phyloP scores from a whole-genome alignment of 2,329 filamentous ascomycete genomes.

The Dactylellina leptospora region DNA sequence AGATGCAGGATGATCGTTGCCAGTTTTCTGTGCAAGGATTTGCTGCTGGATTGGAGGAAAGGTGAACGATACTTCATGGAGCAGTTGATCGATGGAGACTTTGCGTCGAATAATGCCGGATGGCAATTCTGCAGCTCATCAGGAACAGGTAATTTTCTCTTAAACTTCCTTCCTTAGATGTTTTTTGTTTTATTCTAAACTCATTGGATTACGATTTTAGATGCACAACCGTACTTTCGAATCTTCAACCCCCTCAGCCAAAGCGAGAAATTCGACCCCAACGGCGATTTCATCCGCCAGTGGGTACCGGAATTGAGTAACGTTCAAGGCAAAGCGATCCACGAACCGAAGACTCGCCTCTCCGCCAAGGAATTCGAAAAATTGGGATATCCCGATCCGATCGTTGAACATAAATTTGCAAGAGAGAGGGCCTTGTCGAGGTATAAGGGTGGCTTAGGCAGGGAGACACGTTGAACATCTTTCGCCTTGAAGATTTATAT shows the following conservation, averaged over 20 bases:
- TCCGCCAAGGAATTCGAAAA: constrained; percentile 60
- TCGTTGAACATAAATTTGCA: constrained; percentile 77
- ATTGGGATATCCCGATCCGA: constrained; percentile 71
- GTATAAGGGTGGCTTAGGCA: constrained; percentile 73
- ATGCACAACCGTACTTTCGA: constrained; percentile 88
- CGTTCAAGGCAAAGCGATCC: constrained; percentile 71
- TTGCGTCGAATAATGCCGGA: constrained; percentile 78
- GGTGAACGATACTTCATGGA: constrained; percentile 87
- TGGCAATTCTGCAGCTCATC: constrained; percentile 64
- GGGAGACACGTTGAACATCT: constrained; percentile 59
- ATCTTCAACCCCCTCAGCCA: constrained; percentile 88
- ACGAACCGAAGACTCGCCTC: constrained; percentile 79
- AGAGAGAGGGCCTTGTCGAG: constrained; percentile 73
- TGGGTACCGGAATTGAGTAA: constrained; percentile 80
- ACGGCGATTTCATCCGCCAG: constrained; percentile 80
- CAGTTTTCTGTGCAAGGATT: constrained; percentile 80
- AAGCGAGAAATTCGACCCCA: constrained; percentile 82
- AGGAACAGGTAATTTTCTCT: constrained; percentile 56
- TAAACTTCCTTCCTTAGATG: neutral
- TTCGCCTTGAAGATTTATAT: too few species aligned
- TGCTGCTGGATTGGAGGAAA: constrained; percentile 82
- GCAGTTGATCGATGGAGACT: constrained; percentile 79
- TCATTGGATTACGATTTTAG: constrained; percentile 58
- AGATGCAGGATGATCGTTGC: constrained; percentile 84
- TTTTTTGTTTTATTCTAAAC: neutral